Evolutionary conservation across 2,329 filamentous ascomycete species (phyloP).

Genomic region (Pleoardoris graminearum): DNA sequence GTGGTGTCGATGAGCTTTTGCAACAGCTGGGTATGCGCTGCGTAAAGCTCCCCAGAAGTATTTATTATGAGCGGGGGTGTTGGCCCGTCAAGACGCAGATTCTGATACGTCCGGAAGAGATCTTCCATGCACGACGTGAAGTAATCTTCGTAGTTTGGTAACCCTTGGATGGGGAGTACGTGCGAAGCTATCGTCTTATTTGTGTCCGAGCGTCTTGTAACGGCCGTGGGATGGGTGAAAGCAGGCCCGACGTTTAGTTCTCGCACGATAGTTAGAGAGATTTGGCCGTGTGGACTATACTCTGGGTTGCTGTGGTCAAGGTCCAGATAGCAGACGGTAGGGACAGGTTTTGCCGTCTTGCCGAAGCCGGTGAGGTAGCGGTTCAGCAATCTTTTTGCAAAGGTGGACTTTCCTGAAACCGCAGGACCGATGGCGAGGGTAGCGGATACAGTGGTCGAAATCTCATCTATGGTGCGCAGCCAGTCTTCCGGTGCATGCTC

Average conservation of each 20-base stretch:
- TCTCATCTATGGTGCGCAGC: constrained; percentile 48
- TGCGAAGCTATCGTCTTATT: constrained; percentile 63
- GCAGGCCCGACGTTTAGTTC: constrained; percentile 67
- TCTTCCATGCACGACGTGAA: constrained; percentile 68
- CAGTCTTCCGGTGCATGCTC: constrained; percentile 65
- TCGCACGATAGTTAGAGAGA: constrained; percentile 67
- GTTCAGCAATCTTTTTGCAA: constrained; percentile 68
- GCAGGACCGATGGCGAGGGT: constrained; percentile 71
- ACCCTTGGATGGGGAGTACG: constrained; percentile 66
- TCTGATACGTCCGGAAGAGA: constrained; percentile 62
- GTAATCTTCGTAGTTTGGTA: constrained; percentile 67
- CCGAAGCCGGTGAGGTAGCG: constrained; percentile 60
- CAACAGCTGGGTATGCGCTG: constrained; percentile 69
- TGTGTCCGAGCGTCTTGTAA: constrained; percentile 24
- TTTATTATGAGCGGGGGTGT: constrained; percentile 68
- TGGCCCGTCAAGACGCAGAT: constrained; percentile 47
- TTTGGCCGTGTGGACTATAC: constrained; percentile 68
- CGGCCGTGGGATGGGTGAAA: constrained; percentile 61
- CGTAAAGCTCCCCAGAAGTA: constrained; percentile 73
- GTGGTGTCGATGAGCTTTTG: constrained; percentile 59
- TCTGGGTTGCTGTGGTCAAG: constrained; percentile 79
- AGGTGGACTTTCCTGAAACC: constrained; percentile 75
- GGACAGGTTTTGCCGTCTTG: constrained; percentile 26
- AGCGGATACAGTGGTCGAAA: constrained; percentile 43
- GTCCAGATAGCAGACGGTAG: constrained; percentile 65